Evolutionary conservation across 2,329 filamentous ascomycete species (phyloP), one percentile per base, ranked within the genome.

Genomic region (Helotiales sp.): DNA sequence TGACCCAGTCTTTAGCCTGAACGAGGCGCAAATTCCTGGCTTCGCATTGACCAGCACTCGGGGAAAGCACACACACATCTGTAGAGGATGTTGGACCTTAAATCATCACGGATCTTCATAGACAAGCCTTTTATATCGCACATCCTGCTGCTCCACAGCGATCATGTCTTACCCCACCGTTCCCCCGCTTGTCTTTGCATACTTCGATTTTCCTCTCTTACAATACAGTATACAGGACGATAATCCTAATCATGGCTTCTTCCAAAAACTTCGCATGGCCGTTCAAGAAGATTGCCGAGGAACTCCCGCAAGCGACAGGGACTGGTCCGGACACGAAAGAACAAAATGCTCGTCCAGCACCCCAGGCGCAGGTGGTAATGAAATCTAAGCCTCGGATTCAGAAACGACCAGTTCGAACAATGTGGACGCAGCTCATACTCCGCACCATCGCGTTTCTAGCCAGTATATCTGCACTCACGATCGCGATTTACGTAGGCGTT

Each of bases 1-100:
- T 37, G 4, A 40, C 20, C 54, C 54, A 57, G 24, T 11, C 7
- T 57, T 57, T 57, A 57, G 54, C 54, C 54, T 57, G 54, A 57
- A 57, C 54, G 54, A 17, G n/a, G 2, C 20, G 32, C 20, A n/a
- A 57, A 26, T 24, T 55, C 28, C 3, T 24, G 40, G 40, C 40
- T 20, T 52, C 49, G 26, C 24, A 52, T 52, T 52, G 26, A 52
- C 28, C 49, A 30, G 49, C 49, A 30, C 13, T 52, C 49, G 20
- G 20, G 20, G 32, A 17, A 10, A 24, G 7, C 20, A 22, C 52
- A 57, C 52, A 34, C 30, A 37, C 30, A 30, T 57, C 30, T 37
- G 30, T 20, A 17, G 20, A 20, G n/a, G n/a, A 26, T 57, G 54
- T 22, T 15, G 5, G 30, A 26, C n/a, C 54, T 32, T 57, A 40